Evolutionary conservation across 2,329 filamentous ascomycete genomes (phyloP), one percentile per base, ranked within the genome.

Genomic region (Trichoderma sp.): DNA sequence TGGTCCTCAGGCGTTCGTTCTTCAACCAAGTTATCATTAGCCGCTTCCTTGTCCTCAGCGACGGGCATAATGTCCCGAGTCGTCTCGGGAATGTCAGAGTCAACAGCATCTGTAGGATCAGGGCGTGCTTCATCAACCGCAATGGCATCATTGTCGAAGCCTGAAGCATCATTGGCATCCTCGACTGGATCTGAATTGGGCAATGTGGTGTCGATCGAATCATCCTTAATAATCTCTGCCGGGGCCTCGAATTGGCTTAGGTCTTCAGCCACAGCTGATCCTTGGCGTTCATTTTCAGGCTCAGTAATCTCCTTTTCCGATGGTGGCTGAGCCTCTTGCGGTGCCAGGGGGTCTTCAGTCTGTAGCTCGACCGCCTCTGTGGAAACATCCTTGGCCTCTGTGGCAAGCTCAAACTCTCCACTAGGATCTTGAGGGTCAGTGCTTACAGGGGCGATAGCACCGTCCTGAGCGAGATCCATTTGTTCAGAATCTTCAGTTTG

Each of bases 401-500:
- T 15, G 22, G 58, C 52, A 19, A 32, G 59, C 4, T 53, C 52
- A 15, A 45, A 1, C 8, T 58, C 52, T n/a, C 22, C 22, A 32
- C 42, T 42, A 17, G 52, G 25, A 29, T 29, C 58, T 50, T 61
- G 22, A 25, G 17, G 45, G 27, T 19, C 48, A n/a, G 57, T 53
- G 37, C 29, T 56, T 29, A 54, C 66, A n/a, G 60, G 52, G 32
- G 64, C 27, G 35, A 64, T 27, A 45, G 69, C 45, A 50, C 39
- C 60, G 50, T 61, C 67, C 37, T 70, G 67, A 32, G 35, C 27
- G 58, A 61, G 39, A 19, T 48, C 32, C 22, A 32, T 12, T 52
- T 69, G 69, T 9, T 70, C 64, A 25, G 63, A 57, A 22, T 54
- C 56, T 61, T 67, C 67, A 34, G 50, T 37, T 53, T 61, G 56